Base-by-base conservation (phyloP, 208 protist species). In the Trypanosoma melophagium region DNA sequence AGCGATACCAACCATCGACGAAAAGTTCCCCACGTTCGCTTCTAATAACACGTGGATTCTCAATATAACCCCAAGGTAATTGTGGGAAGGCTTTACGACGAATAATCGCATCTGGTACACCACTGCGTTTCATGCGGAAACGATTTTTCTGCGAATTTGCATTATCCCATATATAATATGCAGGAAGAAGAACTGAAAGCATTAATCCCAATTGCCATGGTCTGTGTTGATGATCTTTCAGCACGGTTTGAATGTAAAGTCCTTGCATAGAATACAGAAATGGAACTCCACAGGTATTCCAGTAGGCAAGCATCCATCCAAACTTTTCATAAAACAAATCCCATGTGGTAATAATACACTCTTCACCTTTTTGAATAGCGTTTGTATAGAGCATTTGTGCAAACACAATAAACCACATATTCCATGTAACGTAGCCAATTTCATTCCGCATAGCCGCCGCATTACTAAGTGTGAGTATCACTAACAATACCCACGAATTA, bases 251-350 rank as follows among this genome's bases (percentile, higher is more conserved):
- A 51, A 97, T 89, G 76, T 96, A 98, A 47, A 96, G 21, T 28
- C 90, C 84, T 66, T 92, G 85, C 79, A 96, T 89, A 82, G 87
- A 97, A 83, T 98, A 98, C 49, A 98, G 71, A 74, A 98, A 97
- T 17, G 95, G 94, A 58, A 98, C 95, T 63, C 97, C 82, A 80
- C 87, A 88, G 5, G 95, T 91, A 79, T 98, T 98, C 97, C 97
- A 98, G 85, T 92, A 98, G 57, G 81, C 85, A 28, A 98, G 83
- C 95, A 98, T 93, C 83, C 88, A 96, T 62, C 94, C 94, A 56
- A 92, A 98, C 79, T 98, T 98, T 71, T 98, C 97, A 78, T 98
- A 95, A 82, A 89, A 97, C 40, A 98, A 82, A 69, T 98, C 97
- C 95, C 95, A 98, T n/a, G 94, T 97, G 10, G 90, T 80, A 61